Evolutionary conservation across 1,284 basidiomycete genomes (phyloP).

Genomic region (Trametes hirsuta): DNA sequence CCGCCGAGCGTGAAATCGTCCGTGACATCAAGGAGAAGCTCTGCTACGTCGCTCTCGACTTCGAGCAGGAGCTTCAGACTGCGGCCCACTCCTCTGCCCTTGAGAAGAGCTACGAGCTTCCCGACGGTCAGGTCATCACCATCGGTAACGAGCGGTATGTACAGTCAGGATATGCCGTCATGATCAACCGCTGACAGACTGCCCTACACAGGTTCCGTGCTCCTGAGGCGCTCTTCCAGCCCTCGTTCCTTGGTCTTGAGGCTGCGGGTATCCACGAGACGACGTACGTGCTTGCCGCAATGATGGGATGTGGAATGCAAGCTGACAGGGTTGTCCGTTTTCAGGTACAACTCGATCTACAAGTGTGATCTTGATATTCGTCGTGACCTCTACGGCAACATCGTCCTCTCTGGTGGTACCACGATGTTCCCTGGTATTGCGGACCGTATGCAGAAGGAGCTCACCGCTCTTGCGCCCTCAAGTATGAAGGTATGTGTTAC

Average conservation of each 20-base stretch:
- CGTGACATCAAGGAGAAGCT: constrained; percentile 99
- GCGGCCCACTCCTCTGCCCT: constrained; percentile 90
- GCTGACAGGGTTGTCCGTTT: constrained; percentile 44
- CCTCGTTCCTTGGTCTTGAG: constrained; percentile 91
- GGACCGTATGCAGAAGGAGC: constrained; percentile 98
- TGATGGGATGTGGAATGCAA: not conserved
- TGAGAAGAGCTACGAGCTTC: constrained; percentile 96
- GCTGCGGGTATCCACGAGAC: constrained; percentile 95
- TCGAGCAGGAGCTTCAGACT: constrained; percentile 95
- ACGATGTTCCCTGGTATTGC: constrained; percentile 98
- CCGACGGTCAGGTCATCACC: constrained; percentile 96
- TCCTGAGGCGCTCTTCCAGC: constrained; percentile 98
- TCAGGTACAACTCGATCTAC: constrained; percentile 86
- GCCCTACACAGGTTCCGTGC: constrained; percentile 78
- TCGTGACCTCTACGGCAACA: constrained; percentile 92
- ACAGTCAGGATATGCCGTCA: constrained; percentile 2
- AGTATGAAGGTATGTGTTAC: constrained; percentile 80
- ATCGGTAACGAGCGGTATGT: constrained; percentile 90
- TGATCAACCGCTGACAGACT: not conserved
- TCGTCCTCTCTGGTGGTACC: constrained; percentile 94
- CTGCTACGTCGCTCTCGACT: constrained; percentile 96
- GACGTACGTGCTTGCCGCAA: constrained; percentile 55
- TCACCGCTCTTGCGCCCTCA: constrained; percentile 84
- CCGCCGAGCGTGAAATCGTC: constrained; percentile 94
- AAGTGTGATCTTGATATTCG: constrained; percentile 84